phyloP scores from a whole-genome alignment of 805 yeast genomes.

The Ogataea parapolymorpha region DNA sequence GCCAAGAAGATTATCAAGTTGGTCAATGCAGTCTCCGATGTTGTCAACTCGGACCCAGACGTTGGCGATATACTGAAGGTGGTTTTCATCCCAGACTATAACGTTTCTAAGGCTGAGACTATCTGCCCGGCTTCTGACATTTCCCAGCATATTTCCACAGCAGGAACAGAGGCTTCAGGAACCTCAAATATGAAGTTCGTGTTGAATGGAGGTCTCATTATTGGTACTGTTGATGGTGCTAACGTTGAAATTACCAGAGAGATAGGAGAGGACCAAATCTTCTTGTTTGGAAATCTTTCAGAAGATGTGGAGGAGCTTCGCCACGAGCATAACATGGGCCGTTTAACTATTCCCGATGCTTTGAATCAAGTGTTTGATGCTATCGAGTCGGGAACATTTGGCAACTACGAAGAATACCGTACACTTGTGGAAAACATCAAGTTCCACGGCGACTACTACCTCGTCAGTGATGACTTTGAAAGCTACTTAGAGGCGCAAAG shows the following conservation, averaged over 20 bases:
- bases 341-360: constrained; percentile 55
- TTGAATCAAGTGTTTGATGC: constrained; percentile 61
- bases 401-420: constrained; percentile 61
- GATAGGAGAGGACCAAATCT: constrained; percentile 89
- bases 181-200: constrained; percentile 96
- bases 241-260: constrained; percentile 93
- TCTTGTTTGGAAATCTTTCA: constrained; percentile 85
- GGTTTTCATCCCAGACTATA: constrained; percentile 86
- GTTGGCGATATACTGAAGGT: constrained; percentile 78
- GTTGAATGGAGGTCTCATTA: constrained; percentile 87
- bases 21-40: constrained; percentile 76
- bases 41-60: constrained; percentile 73
- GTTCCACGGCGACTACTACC: constrained; percentile 77
- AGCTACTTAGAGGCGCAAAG: constrained; percentile 80
- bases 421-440: constrained; percentile 67
- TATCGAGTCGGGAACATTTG: constrained; percentile 69
- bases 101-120: constrained; percentile 90
- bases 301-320: constrained; percentile 87
- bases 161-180: constrained; percentile 96
- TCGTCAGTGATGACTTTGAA: constrained; percentile 87
- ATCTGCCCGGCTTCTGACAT: constrained; percentile 88
- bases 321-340: constrained; percentile 64
- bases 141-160: constrained; percentile 92
- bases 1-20: constrained; percentile 88
- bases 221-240: constrained; percentile 97